A percentile compares a stretch with the other conserved stretches of the same genome.
These are phyloP conservation scores for Murraya koenigii DNA, from an alignment of 345 rosid genomes.

Conservation along the genomic window DNA sequence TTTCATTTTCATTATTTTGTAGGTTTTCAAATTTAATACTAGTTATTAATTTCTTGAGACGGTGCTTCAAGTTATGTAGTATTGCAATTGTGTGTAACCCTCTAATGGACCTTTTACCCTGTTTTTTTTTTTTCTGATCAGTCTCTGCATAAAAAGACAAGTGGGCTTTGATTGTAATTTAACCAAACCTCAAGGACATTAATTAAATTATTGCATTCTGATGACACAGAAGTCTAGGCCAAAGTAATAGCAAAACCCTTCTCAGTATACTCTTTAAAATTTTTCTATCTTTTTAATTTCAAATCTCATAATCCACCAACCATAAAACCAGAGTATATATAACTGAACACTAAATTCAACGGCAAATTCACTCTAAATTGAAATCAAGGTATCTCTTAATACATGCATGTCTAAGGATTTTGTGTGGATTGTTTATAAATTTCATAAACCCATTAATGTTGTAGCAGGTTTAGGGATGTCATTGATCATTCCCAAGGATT, in stretches of 20 bases:
- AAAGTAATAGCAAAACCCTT: too few relatives aligned
- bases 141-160: background rate
- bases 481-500: background rate
- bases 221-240: background rate
- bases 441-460: background rate
- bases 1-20: background rate
- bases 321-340: too few relatives aligned
- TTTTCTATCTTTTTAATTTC: too few relatives aligned
- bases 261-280: too few relatives aligned
- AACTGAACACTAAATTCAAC: background rate
- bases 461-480: background rate
- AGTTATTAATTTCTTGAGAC: background rate
- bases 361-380: background rate
- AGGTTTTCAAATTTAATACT: background rate
- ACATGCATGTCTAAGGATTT: background rate
- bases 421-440: background rate
- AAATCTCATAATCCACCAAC: too few relatives aligned
- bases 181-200: background rate
- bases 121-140: background rate
- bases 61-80: background rate
- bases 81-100: background rate
- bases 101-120: background rate
- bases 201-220: background rate
- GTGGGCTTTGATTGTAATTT: background rate
- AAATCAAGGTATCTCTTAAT: background rate